Evolutionary conservation across 306 rosid genomes (phyloP).

Genomic region (Rubus idaeus): DNA sequence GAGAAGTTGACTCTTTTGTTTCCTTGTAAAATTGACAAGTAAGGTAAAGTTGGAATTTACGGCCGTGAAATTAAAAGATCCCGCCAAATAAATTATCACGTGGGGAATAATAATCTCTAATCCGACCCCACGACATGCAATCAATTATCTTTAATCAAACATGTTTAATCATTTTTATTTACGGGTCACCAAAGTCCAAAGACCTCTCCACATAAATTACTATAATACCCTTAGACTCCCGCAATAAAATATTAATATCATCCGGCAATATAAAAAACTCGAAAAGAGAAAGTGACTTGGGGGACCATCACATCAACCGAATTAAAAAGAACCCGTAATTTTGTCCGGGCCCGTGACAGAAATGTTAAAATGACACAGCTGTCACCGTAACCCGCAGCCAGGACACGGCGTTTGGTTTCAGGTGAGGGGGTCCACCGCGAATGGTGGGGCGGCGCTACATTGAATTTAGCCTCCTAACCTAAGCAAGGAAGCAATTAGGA

Average conservation of each 20-base stretch:
- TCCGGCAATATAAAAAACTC: background rate
- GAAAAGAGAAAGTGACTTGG: background rate
- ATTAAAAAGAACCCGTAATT: background rate
- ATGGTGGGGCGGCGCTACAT: background rate
- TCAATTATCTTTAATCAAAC: background rate
- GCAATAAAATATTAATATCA: background rate
- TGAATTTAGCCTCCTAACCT: background rate
- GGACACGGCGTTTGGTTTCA: too few species aligned
- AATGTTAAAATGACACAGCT: constrained; percentile 14
- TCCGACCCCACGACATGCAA: background rate
- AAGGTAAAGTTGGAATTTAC: background rate
- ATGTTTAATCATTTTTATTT: background rate
- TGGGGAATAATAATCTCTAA: background rate
- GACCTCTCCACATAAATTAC: background rate
- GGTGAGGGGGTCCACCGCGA: background rate
- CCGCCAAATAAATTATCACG: background rate
- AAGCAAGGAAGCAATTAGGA: too few species aligned
- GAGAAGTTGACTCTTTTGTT: background rate
- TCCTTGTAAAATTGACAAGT: background rate
- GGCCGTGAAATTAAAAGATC: background rate
- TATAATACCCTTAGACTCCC: background rate
- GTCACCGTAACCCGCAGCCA: constrained; percentile 6
- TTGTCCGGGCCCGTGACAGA: background rate
- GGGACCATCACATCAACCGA: constrained; percentile 13
- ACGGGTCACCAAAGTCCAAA: background rate